Conservation (phyloP, 225 moss, liverwort and hornwort genomes). For the Pleurozium schreberi region DNA sequence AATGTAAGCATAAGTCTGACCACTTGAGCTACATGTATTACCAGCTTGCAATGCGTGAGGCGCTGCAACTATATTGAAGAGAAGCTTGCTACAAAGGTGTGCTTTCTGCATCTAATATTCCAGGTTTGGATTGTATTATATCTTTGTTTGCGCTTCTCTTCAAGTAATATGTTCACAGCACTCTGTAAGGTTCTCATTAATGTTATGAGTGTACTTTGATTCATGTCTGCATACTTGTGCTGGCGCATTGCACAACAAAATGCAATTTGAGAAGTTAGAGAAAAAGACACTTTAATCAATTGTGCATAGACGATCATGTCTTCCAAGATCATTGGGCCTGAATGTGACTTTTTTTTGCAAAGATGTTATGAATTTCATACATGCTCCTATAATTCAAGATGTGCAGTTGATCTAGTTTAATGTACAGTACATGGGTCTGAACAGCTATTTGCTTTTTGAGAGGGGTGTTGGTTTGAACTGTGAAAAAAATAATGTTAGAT, state of each 20-base stretch:
- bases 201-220: neutral
- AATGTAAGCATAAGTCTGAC: neutral
- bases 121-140: neutral
- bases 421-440: too few relatives aligned
- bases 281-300: slow-evolving; percentile 61
- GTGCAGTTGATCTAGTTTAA: too few relatives aligned
- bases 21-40: neutral
- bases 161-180: neutral
- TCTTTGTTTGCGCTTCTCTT: neutral
- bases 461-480: too few relatives aligned
- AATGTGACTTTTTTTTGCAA: slow-evolving; percentile 69
- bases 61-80: slow-evolving; percentile 76
- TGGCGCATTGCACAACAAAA: neutral
- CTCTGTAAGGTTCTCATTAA: neutral
- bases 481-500: too few relatives aligned
- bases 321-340: slow-evolving; percentile 84
- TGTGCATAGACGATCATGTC: slow-evolving; percentile 86
- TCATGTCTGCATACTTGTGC: neutral
- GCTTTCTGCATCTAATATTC: neutral
- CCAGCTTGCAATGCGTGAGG: slow-evolving; percentile 83
- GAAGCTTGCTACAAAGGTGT: slow-evolving; percentile 65
- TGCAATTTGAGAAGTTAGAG: slow-evolving; percentile 83
- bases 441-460: too few relatives aligned
- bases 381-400: too few relatives aligned
- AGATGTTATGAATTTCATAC: slow-evolving; percentile 32